Conservation (phyloP, 371 early-diverging fungal species). For the Saksenaea oblongispora region DNA sequence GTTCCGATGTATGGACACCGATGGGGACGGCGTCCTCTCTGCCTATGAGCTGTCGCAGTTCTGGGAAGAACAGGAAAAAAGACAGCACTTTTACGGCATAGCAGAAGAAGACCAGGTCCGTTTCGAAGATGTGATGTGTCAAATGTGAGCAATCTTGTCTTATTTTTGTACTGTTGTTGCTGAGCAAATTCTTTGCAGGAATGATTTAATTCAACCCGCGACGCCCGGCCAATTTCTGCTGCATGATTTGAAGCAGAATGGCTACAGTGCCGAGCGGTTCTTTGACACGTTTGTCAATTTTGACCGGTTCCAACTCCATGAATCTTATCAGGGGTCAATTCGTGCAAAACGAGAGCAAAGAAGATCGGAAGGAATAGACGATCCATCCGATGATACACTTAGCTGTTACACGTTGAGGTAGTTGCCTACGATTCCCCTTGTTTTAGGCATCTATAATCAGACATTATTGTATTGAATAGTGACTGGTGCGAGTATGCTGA, state of each 20-base stretch:
- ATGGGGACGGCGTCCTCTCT: slow-evolving; percentile 85
- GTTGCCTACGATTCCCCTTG: background rate
- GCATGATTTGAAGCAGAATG: slow-evolving; percentile 42
- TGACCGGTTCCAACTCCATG: slow-evolving; percentile 47
- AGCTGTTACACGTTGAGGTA: slow-evolving; percentile 29
- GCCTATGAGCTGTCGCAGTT: slow-evolving; percentile 85
- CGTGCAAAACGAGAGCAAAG: slow-evolving; percentile 33
- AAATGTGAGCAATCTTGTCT: slow-evolving; percentile 29
- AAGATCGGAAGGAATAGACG: slow-evolving; percentile 10
- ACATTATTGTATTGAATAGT: slow-evolving; percentile 12
- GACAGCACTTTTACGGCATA: slow-evolving; percentile 27
- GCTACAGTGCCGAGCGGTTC: slow-evolving; percentile 47
- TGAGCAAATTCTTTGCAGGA: slow-evolving; percentile 19
- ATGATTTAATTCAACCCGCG: slow-evolving; percentile 47
- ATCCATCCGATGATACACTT: slow-evolving; percentile 17
- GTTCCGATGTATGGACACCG: slow-evolving; percentile 89
- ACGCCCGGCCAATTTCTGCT: slow-evolving; percentile 39
- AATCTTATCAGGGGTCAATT: slow-evolving; percentile 37
- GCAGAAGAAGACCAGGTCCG: slow-evolving; percentile 29
- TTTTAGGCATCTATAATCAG: background rate
- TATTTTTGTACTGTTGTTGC: background rate
- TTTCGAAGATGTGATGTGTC: slow-evolving; percentile 51
- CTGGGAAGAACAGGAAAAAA: slow-evolving; percentile 77
- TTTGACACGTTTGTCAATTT: slow-evolving; percentile 52
- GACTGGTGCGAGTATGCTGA: slow-evolving; percentile 47